Conservation (phyloP, 805 yeast genomes). For the Lachancea lanzarotensis region DNA sequence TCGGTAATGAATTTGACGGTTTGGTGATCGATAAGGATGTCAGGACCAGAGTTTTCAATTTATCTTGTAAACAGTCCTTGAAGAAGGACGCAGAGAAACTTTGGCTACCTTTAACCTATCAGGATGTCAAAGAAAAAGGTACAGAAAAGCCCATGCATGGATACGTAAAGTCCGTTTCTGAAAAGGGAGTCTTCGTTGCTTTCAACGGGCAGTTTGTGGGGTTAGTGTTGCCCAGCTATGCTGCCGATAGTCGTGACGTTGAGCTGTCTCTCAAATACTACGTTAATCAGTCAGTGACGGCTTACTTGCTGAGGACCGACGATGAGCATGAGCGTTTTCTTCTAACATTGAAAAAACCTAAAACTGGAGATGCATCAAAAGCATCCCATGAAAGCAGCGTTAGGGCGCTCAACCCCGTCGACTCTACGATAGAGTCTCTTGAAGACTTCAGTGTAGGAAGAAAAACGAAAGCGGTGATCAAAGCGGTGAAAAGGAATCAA, state of each 20-base stretch:
- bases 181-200: slow-evolving; percentile 73
- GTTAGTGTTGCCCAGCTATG: slow-evolving; percentile 68
- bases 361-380: slow-evolving; percentile 10
- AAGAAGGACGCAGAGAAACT: slow-evolving; percentile 53
- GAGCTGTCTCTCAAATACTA: slow-evolving; percentile 51
- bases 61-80: slow-evolving; percentile 60
- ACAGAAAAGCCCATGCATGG: slow-evolving; percentile 55
- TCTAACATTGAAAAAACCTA: slow-evolving; percentile 48
- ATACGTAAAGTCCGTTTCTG: slow-evolving; percentile 70
- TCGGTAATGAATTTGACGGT: slow-evolving; percentile 55
- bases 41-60: slow-evolving; percentile 52
- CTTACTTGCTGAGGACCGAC: slow-evolving; percentile 61
- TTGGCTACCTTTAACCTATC: slow-evolving; percentile 50
- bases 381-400: slow-evolving; percentile 12
- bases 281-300: slow-evolving; percentile 64
- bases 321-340: slow-evolving; percentile 64
- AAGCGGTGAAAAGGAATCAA: slow-evolving; percentile 62
- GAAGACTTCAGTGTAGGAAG: slow-evolving; percentile 56
- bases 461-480: slow-evolving; percentile 52
- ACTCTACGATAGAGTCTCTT: slow-evolving; percentile 40
- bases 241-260: slow-evolving; percentile 46
- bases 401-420: slow-evolving; percentile 52
- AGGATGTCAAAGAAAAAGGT: slow-evolving; percentile 43
- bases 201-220: slow-evolving; percentile 81
- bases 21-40: slow-evolving; percentile 63